These are phyloP conservation scores for Fraxinus greggii DNA, from an alignment of 305 asterid species.

Conservation along the genomic window DNA sequence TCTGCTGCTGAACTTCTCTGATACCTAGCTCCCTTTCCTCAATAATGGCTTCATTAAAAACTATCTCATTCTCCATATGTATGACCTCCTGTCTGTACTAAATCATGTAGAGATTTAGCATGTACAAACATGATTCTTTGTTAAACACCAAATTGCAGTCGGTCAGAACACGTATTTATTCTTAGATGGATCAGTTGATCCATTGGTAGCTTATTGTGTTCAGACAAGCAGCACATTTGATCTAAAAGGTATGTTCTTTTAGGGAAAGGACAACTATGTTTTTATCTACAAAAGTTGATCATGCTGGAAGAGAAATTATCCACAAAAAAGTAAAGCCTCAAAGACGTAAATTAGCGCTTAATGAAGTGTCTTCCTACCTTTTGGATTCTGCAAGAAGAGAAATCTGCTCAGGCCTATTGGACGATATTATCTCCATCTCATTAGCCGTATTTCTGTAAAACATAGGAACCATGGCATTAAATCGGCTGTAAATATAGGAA, in stretches of 20 bases:
- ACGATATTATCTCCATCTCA: conserved; percentile 32
- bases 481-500: not conserved
- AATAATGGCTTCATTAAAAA: conserved; percentile 57
- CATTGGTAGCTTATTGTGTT: not conserved
- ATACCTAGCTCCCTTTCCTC: conserved; percentile 72
- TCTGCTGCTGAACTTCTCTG: conserved; percentile 59
- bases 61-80: conserved; percentile 49
- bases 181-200: not conserved
- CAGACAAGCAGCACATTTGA: not conserved
- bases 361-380: conserved; percentile 23
- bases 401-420: conserved; percentile 21
- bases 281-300: not conserved
- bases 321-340: not conserved
- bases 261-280: not conserved
- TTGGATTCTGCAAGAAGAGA: conserved; percentile 30
- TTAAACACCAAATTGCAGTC: not conserved
- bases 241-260: not conserved
- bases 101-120: conserved; percentile 12
- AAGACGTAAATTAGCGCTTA: not conserved
- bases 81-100: conserved; percentile 50
- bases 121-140: not conserved
- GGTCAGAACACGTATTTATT: not conserved
- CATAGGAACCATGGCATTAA: not conserved
- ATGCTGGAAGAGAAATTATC: not conserved
- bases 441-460: conserved; percentile 28